These are phyloP conservation scores for Xylaria grammica DNA, from an alignment of 495 filamentous ascomycete genomes.

Conservation along the genomic window DNA sequence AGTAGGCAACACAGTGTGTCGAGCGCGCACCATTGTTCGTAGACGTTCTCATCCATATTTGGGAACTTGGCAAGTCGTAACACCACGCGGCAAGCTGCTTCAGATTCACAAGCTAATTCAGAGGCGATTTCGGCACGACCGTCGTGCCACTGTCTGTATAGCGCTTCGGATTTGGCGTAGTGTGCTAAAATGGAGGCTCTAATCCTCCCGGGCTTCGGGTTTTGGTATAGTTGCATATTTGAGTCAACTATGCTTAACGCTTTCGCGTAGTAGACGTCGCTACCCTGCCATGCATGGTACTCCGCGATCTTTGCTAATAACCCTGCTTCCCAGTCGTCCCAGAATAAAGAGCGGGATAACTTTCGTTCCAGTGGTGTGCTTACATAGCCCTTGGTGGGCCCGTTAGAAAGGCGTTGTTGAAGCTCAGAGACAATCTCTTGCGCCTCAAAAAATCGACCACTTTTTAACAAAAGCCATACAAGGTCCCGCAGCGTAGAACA, in stretches of 20 bases:
- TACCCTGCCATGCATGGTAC: neutral
- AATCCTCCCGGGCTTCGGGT: neutral
- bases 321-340: constrained; percentile 1
- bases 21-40: neutral
- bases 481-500: neutral
- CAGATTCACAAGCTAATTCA: neutral
- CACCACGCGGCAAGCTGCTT: neutral
- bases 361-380: neutral
- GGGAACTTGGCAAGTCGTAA: neutral
- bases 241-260: neutral
- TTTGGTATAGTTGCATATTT: constrained; percentile 1
- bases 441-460: neutral
- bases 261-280: neutral
- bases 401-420: constrained; percentile 2
- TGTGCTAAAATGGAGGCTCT: neutral
- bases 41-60: neutral
- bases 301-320: neutral
- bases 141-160: neutral
- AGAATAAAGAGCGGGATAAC: neutral
- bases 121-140: neutral
- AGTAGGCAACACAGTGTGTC: neutral
- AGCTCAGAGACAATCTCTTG: constrained; percentile 10
- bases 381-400: neutral
- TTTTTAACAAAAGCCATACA: neutral
- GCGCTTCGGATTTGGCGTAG: neutral